Base-by-base conservation (phyloP, 192 early-diverging fungal species). In the Funneliformis mosseae region DNA sequence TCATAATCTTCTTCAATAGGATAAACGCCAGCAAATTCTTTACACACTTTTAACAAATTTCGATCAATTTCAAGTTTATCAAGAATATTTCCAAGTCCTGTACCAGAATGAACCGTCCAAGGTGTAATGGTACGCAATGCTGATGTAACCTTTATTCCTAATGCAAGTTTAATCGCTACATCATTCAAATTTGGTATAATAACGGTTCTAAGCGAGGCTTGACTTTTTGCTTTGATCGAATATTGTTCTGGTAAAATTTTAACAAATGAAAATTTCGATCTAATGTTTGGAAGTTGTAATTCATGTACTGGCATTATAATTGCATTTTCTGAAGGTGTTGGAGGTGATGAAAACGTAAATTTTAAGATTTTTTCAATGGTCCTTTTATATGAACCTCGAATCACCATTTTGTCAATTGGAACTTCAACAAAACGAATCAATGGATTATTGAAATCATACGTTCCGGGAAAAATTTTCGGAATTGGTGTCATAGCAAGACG, bases 51-150 rank as follows among this genome's bases (percentile, higher is more conserved):
- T 45, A 91, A 80, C 5, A 88, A 81, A 6, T 80, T 23, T 1
- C 81, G 82, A 46, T 87, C 83, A 12, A 81, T 76, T 4, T 74
- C 75, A 43, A 90, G 64, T 14, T 87, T 83, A 16, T 85, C 79
- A 14, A 89, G 82, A n/a, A 90, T 84, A 9, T 83, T 83, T 11
- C 81, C 88, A 11, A 93, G 84, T 6, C 85, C 87, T 12, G 90
- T 87, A 0, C 90, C 92, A 72, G 89, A 85, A 73, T 88, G 85
- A 14, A 88, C 87, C 4, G 90, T 87, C 82, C 87, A 92, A 21
- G 92, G 91, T 62, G 89, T 90, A 80, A 93, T 87, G 4, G 91
- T 93, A 45, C 92, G 91, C 74, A 93, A 69, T 14, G 91, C 91
- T 5, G 91, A 92, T 1, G 91, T 84, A 2, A 90, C 83, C 74